Conservation (phyloP, 768 basidiomycete species). For the Imleria badia region DNA sequence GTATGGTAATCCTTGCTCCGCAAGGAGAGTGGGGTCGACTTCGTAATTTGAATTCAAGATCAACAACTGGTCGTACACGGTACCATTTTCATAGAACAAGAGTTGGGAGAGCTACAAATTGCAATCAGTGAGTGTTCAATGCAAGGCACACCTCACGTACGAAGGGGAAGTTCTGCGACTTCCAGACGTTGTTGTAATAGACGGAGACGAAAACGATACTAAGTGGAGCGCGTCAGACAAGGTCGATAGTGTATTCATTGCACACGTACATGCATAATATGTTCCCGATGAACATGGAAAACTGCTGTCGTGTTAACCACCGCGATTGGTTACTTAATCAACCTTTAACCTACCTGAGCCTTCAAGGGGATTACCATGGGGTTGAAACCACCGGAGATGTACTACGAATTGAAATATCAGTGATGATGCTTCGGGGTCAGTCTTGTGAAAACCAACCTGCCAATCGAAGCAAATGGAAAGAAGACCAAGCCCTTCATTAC, state of each 20-base stretch:
- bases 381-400: constrained; percentile 32
- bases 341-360: constrained; percentile 36
- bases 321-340: not conserved
- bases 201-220: constrained; percentile 35
- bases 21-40: constrained; percentile 50
- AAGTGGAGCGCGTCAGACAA: constrained; percentile 7
- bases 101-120: constrained; percentile 42
- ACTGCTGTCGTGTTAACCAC: constrained; percentile 11
- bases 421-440: too few species aligned
- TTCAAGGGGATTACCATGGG: constrained; percentile 54
- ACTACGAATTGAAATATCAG: constrained; percentile 9
- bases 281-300: constrained; percentile 50
- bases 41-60: constrained; percentile 54
- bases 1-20: constrained; percentile 36
- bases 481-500: constrained; percentile 60
- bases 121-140: not conserved
- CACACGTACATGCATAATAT: constrained; percentile 48
- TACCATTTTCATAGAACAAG: constrained; percentile 52
- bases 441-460: constrained; percentile 41
- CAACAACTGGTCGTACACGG: constrained; percentile 48
- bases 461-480: constrained; percentile 64
- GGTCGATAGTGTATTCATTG: too few species aligned
- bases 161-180: constrained; percentile 60
- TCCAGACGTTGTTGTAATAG: constrained; percentile 54
- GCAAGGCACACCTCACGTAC: constrained; percentile 27